These are phyloP conservation scores for Venturia oleaginea DNA, from an alignment of 2,329 filamentous ascomycete genomes.

Conservation along the genomic window DNA sequence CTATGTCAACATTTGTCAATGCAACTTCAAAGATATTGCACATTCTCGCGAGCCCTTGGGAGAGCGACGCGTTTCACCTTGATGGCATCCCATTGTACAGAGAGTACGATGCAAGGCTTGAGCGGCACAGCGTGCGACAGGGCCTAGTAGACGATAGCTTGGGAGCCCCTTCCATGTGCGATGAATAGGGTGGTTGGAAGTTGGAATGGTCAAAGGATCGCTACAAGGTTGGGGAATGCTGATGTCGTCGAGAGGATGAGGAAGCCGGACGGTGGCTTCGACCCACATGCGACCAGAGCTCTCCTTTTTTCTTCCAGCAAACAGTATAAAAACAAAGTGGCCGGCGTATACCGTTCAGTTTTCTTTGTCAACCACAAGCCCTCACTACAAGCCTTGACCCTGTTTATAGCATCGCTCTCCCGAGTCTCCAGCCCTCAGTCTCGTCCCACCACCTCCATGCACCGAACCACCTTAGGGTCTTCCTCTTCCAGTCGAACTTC, in stretches of 20 bases:
- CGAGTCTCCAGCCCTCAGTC: neutral
- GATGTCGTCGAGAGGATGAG: neutral
- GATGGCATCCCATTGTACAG: neutral
- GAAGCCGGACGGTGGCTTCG: neutral
- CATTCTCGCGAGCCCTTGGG: constrained; percentile 3
- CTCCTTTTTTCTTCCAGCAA: neutral
- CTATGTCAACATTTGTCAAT: constrained; percentile 7
- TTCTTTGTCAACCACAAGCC: neutral
- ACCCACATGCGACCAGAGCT: neutral
- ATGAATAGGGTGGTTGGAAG: neutral
- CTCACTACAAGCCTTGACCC: neutral
- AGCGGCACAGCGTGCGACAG: neutral
- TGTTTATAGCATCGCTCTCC: neutral
- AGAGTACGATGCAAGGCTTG: neutral
- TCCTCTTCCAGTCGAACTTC: neutral
- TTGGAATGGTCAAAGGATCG: neutral
- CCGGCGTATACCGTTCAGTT: neutral
- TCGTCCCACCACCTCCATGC: neutral
- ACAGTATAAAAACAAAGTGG: neutral
- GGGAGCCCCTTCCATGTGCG: neutral
- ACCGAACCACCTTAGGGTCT: neutral
- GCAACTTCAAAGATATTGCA: constrained; percentile 8
- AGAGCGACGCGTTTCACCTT: constrained; percentile 4
- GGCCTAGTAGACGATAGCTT: neutral
- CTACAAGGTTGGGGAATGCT: neutral